Evolutionary conservation across 2,329 filamentous ascomycete species (phyloP).

Genomic region (Paracoccidioides lutzii): DNA sequence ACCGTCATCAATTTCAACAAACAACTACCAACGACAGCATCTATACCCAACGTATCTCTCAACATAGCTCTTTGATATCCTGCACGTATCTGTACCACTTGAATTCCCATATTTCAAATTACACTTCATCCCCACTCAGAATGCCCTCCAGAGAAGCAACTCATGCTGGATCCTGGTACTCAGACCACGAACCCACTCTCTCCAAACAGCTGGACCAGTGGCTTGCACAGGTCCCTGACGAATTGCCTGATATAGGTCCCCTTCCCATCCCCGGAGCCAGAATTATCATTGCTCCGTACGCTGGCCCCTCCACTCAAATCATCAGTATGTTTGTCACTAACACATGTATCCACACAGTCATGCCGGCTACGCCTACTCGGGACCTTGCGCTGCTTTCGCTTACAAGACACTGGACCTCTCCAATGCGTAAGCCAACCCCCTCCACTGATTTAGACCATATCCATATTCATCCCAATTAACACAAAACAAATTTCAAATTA

Average conservation of each 20-base stretch:
- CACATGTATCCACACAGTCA: conserved; percentile 47
- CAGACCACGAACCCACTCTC: conserved; percentile 46
- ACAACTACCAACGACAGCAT: neutral
- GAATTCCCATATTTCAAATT: neutral
- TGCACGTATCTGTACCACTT: neutral
- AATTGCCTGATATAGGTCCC: conserved; percentile 47
- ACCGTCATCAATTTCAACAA: too few relatives aligned
- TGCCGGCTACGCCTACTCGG: conserved; percentile 87
- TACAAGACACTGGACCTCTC: conserved; percentile 80
- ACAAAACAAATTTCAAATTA: conserved; percentile 3
- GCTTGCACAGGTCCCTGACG: conserved; percentile 56
- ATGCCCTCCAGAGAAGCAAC: conserved; percentile 44
- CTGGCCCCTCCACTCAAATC: conserved; percentile 6
- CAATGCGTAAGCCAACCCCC: conserved; percentile 41
- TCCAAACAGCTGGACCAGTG: conserved; percentile 58
- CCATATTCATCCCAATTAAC: conserved; percentile 4
- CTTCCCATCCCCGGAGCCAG: conserved; percentile 64
- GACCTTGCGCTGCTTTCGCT: conserved; percentile 82
- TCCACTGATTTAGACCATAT: neutral
- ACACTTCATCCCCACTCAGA: neutral
- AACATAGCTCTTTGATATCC: too few relatives aligned
- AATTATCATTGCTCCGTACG: conserved; percentile 87
- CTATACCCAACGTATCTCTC: neutral
- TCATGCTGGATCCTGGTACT: conserved; percentile 86
- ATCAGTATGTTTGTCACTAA: conserved; percentile 18